Percentiles rank a stretch among this genome's conserved stretches.
Evolutionary conservation across 1,284 basidiomycete genomes (phyloP).

Genomic region (Volvariella surrecta): DNA sequence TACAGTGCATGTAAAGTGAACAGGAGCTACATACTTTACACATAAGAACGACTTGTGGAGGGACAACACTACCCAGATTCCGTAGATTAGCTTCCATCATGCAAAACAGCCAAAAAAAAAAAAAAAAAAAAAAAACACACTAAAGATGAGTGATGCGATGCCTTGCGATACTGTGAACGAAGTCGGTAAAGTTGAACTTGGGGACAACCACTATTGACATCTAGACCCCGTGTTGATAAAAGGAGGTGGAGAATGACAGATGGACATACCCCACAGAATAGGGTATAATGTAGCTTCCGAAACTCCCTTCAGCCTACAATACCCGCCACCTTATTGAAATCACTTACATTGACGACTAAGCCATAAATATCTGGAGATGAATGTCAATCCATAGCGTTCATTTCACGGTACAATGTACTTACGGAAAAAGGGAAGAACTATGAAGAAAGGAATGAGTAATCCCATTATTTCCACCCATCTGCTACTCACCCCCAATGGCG

Average conservation of each 20-base stretch:
- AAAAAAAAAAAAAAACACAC: conserved; percentile 17
- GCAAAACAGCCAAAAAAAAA: neutral
- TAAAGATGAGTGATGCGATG: conserved; percentile 30
- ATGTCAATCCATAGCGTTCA: conserved; percentile 5
- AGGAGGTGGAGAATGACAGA: neutral
- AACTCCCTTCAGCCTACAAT: conserved; percentile 1
- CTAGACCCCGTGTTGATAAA: conserved; percentile 14
- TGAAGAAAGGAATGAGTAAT: conserved; percentile 5
- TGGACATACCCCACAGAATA: conserved; percentile 34
- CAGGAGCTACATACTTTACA: conserved; percentile 28
- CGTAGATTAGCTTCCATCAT: conserved; percentile 1
- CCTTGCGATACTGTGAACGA: conserved; percentile 27
- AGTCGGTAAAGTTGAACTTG: conserved; percentile 33
- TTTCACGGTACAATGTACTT: conserved; percentile 13
- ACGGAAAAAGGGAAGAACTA: conserved; percentile 41
- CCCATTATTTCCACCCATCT: neutral
- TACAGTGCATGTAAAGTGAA: conserved; percentile 2
- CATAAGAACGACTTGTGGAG: conserved; percentile 38
- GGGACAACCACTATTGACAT: conserved; percentile 33
- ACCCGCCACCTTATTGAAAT: conserved; percentile 1
- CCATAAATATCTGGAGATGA: conserved; percentile 35
- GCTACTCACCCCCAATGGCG: conserved; percentile 45
- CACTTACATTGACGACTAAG: conserved; percentile 32
- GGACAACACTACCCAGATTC: conserved; percentile 27
- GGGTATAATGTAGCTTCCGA: conserved; percentile 31